Conservation (phyloP, 192 early-diverging fungal genomes). For the Phycomyces blakesleeanus region DNA sequence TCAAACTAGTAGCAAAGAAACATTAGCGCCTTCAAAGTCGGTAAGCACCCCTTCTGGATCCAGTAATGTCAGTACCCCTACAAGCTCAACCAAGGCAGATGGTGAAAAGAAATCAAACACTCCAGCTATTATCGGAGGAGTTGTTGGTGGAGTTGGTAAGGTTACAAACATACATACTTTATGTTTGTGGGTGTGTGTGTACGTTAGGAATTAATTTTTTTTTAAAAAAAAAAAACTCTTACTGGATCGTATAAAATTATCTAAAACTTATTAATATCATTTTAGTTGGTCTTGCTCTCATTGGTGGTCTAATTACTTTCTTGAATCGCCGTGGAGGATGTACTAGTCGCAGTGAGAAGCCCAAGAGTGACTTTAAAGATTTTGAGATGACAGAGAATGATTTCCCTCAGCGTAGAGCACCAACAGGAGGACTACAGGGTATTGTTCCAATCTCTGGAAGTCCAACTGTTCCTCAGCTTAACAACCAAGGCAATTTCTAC, state of each 20-base stretch:
- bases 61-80: neutral
- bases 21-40: conserved; percentile 3
- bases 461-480: conserved; percentile 3
- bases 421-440: neutral
- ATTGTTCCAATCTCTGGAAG: neutral
- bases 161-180: too few relatives aligned
- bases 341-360: conserved; percentile 5
- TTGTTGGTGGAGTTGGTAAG: conserved; percentile 35
- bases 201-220: too few relatives aligned
- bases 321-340: conserved; percentile 31
- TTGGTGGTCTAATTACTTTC: conserved; percentile 27
- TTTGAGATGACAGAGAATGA: conserved; percentile 21
- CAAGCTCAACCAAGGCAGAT: neutral
- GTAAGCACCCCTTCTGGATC: neutral
- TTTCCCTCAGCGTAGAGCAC: conserved; percentile 21
- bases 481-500: conserved; percentile 12
- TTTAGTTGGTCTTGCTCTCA: conserved; percentile 27
- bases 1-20: neutral
- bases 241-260: conserved; percentile 10
- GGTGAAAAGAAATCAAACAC: conserved; percentile 3
- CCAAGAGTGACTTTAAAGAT: conserved; percentile 6
- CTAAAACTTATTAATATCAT: neutral
- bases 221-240: too few relatives aligned
- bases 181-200: too few relatives aligned
- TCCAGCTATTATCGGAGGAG: conserved; percentile 23